A percentile compares a stretch with the other conserved stretches of the same genome.
These are phyloP conservation scores for Earliella scabrosa DNA, from an alignment of 1,284 basidiomycete genomes.

Conservation along the genomic window DNA sequence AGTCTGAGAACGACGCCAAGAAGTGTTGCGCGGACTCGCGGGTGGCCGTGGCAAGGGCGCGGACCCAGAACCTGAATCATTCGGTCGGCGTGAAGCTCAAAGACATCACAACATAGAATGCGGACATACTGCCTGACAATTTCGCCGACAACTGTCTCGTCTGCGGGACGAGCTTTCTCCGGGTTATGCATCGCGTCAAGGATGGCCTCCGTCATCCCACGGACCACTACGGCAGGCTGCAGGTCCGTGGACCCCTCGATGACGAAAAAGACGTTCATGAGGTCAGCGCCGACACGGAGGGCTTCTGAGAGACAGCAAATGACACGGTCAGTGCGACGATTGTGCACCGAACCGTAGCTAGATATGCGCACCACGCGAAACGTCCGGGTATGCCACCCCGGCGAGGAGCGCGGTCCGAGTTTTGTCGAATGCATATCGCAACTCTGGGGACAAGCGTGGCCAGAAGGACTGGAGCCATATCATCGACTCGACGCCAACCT, in stretches of 20 bases:
- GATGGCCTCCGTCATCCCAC: slow-evolving; percentile 25
- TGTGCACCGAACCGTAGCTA: no score
- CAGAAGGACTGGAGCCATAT: slow-evolving; percentile 19
- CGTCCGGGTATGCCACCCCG: slow-evolving; percentile 28
- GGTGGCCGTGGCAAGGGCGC: no score
- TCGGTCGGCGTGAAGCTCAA: no score
- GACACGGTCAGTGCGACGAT: no score
- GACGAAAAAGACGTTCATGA: slow-evolving; percentile 47
- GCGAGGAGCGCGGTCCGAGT: slow-evolving; percentile 19
- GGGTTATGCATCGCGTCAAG: slow-evolving; percentile 7
- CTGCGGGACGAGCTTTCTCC: neutral
- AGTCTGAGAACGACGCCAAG: slow-evolving; percentile 23
- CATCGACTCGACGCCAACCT: slow-evolving; percentile 24
- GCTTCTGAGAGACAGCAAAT: no score
- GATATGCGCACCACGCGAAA: slow-evolving; percentile 20
- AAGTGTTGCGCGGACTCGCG: no score
- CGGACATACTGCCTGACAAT: slow-evolving; percentile 13
- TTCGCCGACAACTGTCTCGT: slow-evolving; percentile 15
- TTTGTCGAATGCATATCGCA: no score
- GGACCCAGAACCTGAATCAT: no score
- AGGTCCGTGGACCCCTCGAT: slow-evolving; percentile 47
- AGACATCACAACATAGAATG: no score
- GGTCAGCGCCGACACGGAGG: slow-evolving; percentile 38
- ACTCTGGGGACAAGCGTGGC: no score
- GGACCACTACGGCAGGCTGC: slow-evolving; percentile 28